phyloP scores from a whole-genome alignment of 192 early-diverging fungal genomes.

The Piromyces sp. region DNA sequence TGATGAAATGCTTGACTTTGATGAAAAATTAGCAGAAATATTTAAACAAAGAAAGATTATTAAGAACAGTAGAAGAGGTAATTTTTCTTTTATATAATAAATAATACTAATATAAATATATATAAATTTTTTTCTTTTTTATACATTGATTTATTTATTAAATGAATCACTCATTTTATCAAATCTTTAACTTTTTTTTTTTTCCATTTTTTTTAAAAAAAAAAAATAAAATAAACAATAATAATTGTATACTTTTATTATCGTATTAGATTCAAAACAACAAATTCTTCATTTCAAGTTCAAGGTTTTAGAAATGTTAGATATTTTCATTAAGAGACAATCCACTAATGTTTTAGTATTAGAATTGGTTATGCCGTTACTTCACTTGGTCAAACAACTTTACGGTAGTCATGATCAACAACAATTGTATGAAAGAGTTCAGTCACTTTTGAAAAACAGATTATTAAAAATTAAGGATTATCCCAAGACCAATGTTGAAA shows the following conservation, averaged over 20 bases:
- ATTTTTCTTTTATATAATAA: not conserved
- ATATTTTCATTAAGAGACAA: conserved; percentile 53
- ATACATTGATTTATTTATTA: too few relatives aligned
- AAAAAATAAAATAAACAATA: too few relatives aligned
- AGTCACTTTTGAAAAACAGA: conserved; percentile 36
- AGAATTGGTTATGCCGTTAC: conserved; percentile 46
- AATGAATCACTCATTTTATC: too few relatives aligned
- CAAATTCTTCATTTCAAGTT: conserved; percentile 77
- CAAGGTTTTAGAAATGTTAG: conserved; percentile 65
- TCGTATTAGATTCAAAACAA: conserved; percentile 49
- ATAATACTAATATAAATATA: too few relatives aligned
- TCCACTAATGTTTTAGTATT: conserved; percentile 52
- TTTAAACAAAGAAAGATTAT: conserved; percentile 66
- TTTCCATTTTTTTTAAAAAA: too few relatives aligned
- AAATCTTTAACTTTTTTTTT: too few relatives aligned
- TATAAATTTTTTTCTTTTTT: too few relatives aligned
- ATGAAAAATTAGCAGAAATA: conserved; percentile 83
- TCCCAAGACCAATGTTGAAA: conserved; percentile 25
- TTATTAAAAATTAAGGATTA: conserved; percentile 44
- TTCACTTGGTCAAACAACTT: conserved; percentile 36
- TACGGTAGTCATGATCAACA: conserved; percentile 30
- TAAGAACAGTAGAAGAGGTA: conserved; percentile 60
- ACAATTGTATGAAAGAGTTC: conserved; percentile 52
- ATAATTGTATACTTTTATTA: too few relatives aligned
- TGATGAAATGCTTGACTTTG: conserved; percentile 77